A percentile compares a stretch with the other conserved stretches of the same genome.
Conservation (phyloP, 495 filamentous ascomycete species). For the Penicillium robsamsonii region DNA sequence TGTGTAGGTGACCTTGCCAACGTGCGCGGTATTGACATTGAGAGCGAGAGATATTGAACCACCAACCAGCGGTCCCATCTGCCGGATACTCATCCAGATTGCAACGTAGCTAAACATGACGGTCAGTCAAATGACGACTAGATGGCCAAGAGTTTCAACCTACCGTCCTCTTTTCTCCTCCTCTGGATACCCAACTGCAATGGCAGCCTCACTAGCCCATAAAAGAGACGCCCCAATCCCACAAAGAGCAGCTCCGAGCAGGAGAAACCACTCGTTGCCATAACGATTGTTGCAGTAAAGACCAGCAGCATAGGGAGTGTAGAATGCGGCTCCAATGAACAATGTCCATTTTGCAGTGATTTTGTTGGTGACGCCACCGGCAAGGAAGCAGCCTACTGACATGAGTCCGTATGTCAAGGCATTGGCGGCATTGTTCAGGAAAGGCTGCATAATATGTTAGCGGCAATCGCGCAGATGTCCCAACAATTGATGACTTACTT, state of each 20-base stretch:
- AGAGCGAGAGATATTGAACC: constrained; percentile 55
- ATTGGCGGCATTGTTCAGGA: constrained; percentile 58
- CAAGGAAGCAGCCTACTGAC: constrained; percentile 54
- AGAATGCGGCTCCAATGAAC: constrained; percentile 55
- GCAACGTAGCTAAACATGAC: constrained; percentile 32
- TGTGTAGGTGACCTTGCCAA: constrained; percentile 53
- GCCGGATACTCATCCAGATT: constrained; percentile 58
- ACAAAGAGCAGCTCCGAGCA: constrained; percentile 55
- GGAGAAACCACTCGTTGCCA: constrained; percentile 55
- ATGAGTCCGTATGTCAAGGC: constrained; percentile 57
- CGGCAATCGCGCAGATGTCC: background rate
- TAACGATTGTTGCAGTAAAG: constrained; percentile 59
- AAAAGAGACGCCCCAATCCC: constrained; percentile 52
- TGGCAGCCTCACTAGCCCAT: constrained; percentile 59
- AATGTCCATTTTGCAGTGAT: constrained; percentile 53
- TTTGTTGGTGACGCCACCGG: constrained; percentile 51
- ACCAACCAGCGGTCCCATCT: constrained; percentile 55
- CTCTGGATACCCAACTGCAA: constrained; percentile 57
- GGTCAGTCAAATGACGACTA: background rate
- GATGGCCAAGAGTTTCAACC: background rate
- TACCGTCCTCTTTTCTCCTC: constrained; percentile 51
- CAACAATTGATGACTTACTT: constrained; percentile 12
- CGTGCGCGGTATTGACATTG: constrained; percentile 44
- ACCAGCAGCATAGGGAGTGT: constrained; percentile 54
- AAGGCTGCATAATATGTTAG: constrained; percentile 31